Base-by-base conservation (phyloP, 805 yeast species). In the Wickerhamiella vanderwaltii region DNA sequence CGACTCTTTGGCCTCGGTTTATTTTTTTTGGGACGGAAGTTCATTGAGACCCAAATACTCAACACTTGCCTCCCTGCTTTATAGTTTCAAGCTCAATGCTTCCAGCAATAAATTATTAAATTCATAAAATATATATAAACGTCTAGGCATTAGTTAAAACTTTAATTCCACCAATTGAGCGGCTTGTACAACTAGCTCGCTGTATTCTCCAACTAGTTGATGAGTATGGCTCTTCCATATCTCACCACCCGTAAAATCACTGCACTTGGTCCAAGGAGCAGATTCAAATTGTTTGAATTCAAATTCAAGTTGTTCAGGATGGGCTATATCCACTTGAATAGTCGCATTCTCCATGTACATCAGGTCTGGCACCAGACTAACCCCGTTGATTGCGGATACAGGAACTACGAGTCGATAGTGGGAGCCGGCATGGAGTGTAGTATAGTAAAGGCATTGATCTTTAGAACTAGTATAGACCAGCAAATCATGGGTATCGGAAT, bases 231-330 rank as follows among this genome's bases (percentile, higher is more conserved):
- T 18, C 16, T 13, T n/a, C 28, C 18, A 30, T 3, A 30, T 18
- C 34, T 38, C 30, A 11, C 41, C 41, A 18, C 41, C 41, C 5
- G 41, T 38, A 15, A 38, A 38, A n/a, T 38, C 41, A 4, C 16
- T 16, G n/a, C 41, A 38, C 6, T 16, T 29, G 5, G 25, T 9
- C 28, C 29, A 30, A 7, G 18, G 13, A 4, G 17, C 9, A 9
- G 28, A 15, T 6, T 20, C 20, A 23, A 2, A 11, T 11, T 18
- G 35, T 11, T 30, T 31, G 25, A 19, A 29, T 15, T 9, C 26
- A 30, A 38, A 38, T n/a, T n/a, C 22, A 9, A 38, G 23, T 17
- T 28, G n/a, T n/a, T 18, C 24, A 9, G 41, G 23, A 13, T 6
- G 9, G 5, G 5, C 5, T 9, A 38, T 20, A 6, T n/a, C 16